Evolutionary conservation across 2,329 filamentous ascomycete species (phyloP).

Genomic region (Ceratocystis papillata): DNA sequence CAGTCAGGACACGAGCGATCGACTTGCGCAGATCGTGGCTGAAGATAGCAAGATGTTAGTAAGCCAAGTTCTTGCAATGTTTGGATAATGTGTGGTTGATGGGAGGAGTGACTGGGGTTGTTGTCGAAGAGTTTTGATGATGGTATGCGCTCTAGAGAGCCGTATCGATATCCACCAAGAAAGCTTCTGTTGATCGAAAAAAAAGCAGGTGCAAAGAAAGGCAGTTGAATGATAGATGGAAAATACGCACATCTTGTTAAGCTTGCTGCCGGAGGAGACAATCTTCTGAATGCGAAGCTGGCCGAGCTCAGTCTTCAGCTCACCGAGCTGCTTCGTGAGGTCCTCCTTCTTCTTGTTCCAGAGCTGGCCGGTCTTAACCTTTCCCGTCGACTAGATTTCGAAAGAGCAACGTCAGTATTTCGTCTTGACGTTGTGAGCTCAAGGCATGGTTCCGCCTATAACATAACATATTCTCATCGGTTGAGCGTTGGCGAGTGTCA

Average conservation of each 20-base stretch:
- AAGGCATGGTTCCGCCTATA: conserved; percentile 8
- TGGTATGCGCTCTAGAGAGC: neutral
- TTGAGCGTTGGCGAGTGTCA: neutral
- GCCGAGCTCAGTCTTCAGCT: conserved; percentile 92
- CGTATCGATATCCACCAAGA: neutral
- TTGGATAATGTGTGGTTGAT: neutral
- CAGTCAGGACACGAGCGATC: conserved; percentile 94
- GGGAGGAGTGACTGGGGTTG: neutral
- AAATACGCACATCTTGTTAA: conserved; percentile 80
- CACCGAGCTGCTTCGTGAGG: conserved; percentile 84
- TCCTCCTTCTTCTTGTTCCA: conserved; percentile 99
- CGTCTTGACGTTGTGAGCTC: conserved; percentile 13
- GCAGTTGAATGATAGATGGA: conserved; percentile 8
- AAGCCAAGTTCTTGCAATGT: conserved; percentile 14
- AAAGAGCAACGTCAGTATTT: conserved; percentile 21
- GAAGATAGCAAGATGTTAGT: conserved; percentile 29
- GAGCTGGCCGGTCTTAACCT: conserved; percentile 92
- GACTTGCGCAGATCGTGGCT: conserved; percentile 99
- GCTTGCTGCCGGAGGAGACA: conserved; percentile 85
- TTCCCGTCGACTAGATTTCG: conserved; percentile 38
- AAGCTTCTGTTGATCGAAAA: neutral
- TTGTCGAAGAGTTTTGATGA: neutral
- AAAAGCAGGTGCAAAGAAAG: neutral
- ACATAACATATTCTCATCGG: neutral
- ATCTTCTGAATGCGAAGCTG: conserved; percentile 98